Conservation (phyloP, 2,329 filamentous ascomycete species). For the Blastomyces gilchristii region DNA sequence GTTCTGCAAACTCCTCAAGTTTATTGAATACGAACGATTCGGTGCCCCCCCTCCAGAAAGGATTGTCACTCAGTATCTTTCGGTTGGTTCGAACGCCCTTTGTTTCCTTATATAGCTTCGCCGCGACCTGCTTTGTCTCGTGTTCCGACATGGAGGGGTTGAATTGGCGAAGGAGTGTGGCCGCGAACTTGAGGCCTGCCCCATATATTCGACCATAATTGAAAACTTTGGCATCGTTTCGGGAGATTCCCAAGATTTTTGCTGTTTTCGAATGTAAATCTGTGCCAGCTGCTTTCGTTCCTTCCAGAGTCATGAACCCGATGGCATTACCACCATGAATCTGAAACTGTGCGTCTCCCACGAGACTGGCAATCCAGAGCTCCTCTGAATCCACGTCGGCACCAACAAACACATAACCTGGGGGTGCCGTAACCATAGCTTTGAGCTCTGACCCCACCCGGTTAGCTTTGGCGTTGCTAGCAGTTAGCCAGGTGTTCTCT, state of each 20-base stretch:
- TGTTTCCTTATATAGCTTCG: conserved; percentile 73
- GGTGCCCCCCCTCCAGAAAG: conserved; percentile 93
- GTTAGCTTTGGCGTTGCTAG: conserved; percentile 92
- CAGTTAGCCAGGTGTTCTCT: conserved; percentile 97
- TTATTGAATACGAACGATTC: conserved; percentile 98
- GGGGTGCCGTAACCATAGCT: conserved; percentile 86
- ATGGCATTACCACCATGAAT: conserved; percentile 94
- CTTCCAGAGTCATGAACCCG: conserved; percentile 97
- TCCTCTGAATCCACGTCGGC: conserved; percentile 97
- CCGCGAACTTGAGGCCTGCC: conserved; percentile 89
- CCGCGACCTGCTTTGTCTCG: conserved; percentile 65
- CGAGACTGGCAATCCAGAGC: conserved; percentile 91
- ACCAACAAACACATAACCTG: conserved; percentile 86
- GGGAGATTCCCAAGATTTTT: conserved; percentile 79
- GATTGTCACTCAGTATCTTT: conserved; percentile 57
- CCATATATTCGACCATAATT: conserved; percentile 99
- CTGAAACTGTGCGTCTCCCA: conserved; percentile 90
- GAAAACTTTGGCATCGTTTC: conserved; percentile 94
- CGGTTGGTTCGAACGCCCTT: conserved; percentile 80
- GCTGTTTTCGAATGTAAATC: conserved; percentile 93
- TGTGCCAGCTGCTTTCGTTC: conserved; percentile 85
- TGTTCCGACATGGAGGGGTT: conserved; percentile 73
- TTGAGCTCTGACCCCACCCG: conserved; percentile 94
- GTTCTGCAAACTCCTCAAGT: conserved; percentile 93
- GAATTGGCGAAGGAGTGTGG: conserved; percentile 83